Percentiles rank a stretch among this genome's conserved stretches.
These are phyloP conservation scores for Insectozyma bohioensis DNA, from an alignment of 1,139 yeast genomes.

Conservation along the genomic window DNA sequence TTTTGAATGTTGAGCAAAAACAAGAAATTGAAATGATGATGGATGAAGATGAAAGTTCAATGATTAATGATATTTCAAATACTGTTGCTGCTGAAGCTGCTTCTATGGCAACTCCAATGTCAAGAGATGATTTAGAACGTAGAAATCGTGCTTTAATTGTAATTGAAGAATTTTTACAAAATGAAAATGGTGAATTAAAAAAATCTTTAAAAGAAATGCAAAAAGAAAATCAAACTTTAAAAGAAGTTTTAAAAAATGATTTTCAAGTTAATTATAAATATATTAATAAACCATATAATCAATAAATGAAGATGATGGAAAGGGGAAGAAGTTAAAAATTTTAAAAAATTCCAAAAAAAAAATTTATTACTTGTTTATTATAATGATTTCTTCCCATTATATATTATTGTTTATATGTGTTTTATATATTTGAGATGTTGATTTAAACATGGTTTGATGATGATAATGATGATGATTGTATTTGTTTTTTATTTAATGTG, in stretches of 20 bases:
- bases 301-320: background rate
- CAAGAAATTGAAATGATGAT: constrained; percentile 10
- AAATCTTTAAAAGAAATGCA: constrained; percentile 11
- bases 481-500: no score
- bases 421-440: background rate
- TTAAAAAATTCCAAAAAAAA: no score
- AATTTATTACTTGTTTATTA: no score
- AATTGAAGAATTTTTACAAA: constrained; percentile 14
- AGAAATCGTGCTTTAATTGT: constrained; percentile 13
- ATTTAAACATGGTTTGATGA: background rate
- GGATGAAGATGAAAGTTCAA: constrained; percentile 10
- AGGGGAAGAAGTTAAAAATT: no score
- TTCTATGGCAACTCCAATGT: constrained; percentile 2
- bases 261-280: constrained; percentile 13
- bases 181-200: constrained; percentile 14
- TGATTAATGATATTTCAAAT: constrained; percentile 10
- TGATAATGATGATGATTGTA: background rate
- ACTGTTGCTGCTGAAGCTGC: constrained; percentile 6
- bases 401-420: no score
- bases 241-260: constrained; percentile 13
- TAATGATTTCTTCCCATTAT: no score
- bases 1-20: constrained; percentile 13
- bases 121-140: constrained; percentile 12
- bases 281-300: constrained; percentile 7
- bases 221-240: constrained; percentile 14